A percentile compares a stretch with the other conserved stretches of the same genome.
Evolutionary conservation across 2,329 filamentous ascomycete genomes (phyloP).

Genomic region (Stemphylium lycopersici): DNA sequence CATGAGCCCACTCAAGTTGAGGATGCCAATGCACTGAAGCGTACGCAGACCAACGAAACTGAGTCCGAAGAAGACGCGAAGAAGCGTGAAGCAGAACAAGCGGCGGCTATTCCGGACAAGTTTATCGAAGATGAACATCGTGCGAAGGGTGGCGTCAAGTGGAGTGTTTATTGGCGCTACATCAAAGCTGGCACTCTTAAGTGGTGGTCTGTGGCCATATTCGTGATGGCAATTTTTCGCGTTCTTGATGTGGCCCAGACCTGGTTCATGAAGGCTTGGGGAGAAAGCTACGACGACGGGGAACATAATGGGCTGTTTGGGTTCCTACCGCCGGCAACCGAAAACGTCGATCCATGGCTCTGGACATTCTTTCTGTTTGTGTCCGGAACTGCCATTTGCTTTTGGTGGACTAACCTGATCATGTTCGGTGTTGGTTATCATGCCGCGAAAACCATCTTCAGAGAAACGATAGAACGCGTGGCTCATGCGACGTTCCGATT

Average conservation of each 20-base stretch:
- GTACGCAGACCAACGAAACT: slow-evolving; percentile 46
- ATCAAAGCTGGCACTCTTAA: slow-evolving; percentile 77
- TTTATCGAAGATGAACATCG: slow-evolving; percentile 81
- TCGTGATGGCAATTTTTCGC: slow-evolving; percentile 69
- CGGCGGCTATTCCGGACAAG: slow-evolving; percentile 68
- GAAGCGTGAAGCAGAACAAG: slow-evolving; percentile 46
- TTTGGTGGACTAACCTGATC: slow-evolving; percentile 67
- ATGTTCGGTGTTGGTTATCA: slow-evolving; percentile 80
- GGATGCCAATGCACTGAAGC: slow-evolving; percentile 51
- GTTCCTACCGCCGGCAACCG: slow-evolving; percentile 68
- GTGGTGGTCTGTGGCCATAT: slow-evolving; percentile 73
- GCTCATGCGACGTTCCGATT: slow-evolving; percentile 85
- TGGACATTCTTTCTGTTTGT: slow-evolving; percentile 70
- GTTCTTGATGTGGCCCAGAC: slow-evolving; percentile 69
- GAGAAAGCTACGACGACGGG: slow-evolving; percentile 68
- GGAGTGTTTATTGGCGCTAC: slow-evolving; percentile 81
- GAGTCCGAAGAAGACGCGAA: slow-evolving; percentile 46
- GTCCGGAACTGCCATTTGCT: slow-evolving; percentile 41
- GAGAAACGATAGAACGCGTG: slow-evolving; percentile 72
- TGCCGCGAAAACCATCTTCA: slow-evolving; percentile 78
- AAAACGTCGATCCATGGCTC: slow-evolving; percentile 76
- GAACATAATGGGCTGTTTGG: slow-evolving; percentile 42
- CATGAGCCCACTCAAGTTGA: slow-evolving; percentile 53
- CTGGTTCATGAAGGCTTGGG: slow-evolving; percentile 88
- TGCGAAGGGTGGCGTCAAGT: slow-evolving; percentile 75